Percentiles rank a stretch among this genome's conserved stretches.
Evolutionary conservation across 2,329 filamentous ascomycete species (phyloP).

Genomic region (Cladophialophora bantiana): DNA sequence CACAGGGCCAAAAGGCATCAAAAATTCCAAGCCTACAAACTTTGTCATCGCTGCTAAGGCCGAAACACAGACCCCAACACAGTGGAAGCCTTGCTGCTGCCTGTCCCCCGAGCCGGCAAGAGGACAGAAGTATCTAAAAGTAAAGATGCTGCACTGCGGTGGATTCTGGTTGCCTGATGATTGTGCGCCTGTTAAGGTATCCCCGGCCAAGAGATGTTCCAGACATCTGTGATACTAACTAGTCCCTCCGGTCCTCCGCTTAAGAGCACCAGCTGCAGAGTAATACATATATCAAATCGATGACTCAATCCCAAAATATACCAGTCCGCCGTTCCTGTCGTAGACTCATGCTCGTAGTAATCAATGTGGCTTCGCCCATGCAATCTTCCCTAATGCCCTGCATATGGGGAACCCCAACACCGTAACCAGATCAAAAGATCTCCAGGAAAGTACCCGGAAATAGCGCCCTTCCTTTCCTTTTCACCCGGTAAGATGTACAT

Average conservation of each 20-base stretch:
- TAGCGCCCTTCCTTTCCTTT: conserved; percentile 8
- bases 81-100: conserved; percentile 13
- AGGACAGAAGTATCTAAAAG: conserved; percentile 18
- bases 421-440: conserved; percentile 8
- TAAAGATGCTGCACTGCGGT: background rate
- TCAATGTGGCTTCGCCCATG: conserved; percentile 20
- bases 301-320: conserved; percentile 16
- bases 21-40: conserved; percentile 13
- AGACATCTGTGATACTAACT: conserved; percentile 14
- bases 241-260: background rate
- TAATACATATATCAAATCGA: conserved; percentile 21
- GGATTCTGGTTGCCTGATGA: conserved; percentile 24
- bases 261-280: conserved; percentile 9
- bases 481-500: conserved; percentile 20
- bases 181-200: conserved; percentile 23
- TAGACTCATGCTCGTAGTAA: conserved; percentile 17
- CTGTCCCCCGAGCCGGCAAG: conserved; percentile 4
- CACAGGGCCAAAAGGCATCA: conserved; percentile 8
- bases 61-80: background rate
- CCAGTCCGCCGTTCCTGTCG: conserved; percentile 4
- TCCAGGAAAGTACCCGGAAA: conserved; percentile 24
- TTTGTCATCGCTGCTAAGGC: background rate
- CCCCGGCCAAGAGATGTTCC: conserved; percentile 10
- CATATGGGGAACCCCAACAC: conserved; percentile 14
- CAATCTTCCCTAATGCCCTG: conserved; percentile 16